Evolutionary conservation across 179 eudicot species (phyloP).

Genomic region (Beta corolliflora): DNA sequence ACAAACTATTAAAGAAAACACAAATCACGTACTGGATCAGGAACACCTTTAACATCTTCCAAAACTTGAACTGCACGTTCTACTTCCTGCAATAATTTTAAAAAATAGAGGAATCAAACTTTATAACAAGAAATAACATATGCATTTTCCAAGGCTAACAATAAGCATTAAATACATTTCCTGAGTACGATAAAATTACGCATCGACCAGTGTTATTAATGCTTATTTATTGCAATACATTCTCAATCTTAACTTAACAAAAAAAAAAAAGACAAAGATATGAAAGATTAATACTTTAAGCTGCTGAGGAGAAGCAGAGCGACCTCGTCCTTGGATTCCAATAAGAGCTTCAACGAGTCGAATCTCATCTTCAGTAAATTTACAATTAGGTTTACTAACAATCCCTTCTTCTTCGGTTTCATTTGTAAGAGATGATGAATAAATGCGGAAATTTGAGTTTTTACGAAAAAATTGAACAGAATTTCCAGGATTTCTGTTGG

Average conservation of each 20-base stretch:
- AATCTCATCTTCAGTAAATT: conserved; percentile 61
- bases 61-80: conserved; percentile 75
- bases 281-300: conserved; percentile 39
- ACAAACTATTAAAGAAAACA: neutral
- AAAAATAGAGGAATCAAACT: neutral
- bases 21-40: conserved; percentile 65
- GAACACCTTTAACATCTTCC: conserved; percentile 66
- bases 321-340: conserved; percentile 93
- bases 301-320: conserved; percentile 73
- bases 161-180: no score
- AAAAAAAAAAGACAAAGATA: neutral
- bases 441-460: conserved; percentile 22
- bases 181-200: no score
- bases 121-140: neutral
- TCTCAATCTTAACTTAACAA: neutral
- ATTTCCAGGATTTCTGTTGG: conserved; percentile 3
- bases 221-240: no score
- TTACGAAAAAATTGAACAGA: neutral
- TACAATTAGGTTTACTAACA: neutral
- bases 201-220: no score
- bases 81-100: conserved; percentile 53
- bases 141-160: no score
- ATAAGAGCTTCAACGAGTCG: conserved; percentile 67
- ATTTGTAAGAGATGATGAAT: conserved; percentile 32
- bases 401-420: conserved; percentile 21